Evolutionary conservation across 2,329 filamentous ascomycete genomes (phyloP).

Genomic region (Fonsecaea pedrosoi): DNA sequence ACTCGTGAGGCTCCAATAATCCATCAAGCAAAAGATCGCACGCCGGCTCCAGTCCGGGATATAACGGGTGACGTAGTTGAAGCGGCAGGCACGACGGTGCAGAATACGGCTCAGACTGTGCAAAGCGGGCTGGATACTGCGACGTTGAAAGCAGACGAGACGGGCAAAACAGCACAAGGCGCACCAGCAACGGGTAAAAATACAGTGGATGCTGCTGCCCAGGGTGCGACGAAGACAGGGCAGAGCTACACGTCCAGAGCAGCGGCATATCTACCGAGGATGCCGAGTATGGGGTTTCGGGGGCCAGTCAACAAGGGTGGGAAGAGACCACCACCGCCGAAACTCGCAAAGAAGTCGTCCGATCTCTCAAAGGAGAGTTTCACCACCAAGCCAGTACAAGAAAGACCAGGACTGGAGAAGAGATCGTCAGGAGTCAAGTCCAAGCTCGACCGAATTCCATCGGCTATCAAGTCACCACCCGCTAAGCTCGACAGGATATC

Average conservation of each 20-base stretch:
- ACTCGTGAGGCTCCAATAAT: conserved; percentile 32
- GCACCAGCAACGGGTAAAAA: not conserved
- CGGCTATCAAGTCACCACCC: conserved; percentile 16
- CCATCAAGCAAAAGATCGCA: conserved; percentile 35
- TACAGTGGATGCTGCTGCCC: not conserved
- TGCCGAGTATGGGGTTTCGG: conserved; percentile 30
- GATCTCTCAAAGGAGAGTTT: conserved; percentile 14
- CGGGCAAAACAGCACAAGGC: conserved; percentile 19
- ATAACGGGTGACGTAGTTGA: conserved; percentile 23
- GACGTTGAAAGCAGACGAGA: conserved; percentile 24
- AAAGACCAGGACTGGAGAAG: conserved; percentile 21
- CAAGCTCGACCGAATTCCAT: conserved; percentile 23
- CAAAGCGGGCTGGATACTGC: conserved; percentile 27
- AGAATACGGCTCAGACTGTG: conserved; percentile 33
- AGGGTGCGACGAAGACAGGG: conserved; percentile 16
- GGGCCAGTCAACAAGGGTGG: not conserved
- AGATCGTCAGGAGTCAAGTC: conserved; percentile 21
- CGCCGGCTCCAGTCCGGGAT: conserved; percentile 27
- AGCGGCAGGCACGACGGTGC: conserved; percentile 29
- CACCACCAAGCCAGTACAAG: conserved; percentile 5
- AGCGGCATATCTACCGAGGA: conserved; percentile 34
- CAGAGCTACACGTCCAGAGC: conserved; percentile 37
- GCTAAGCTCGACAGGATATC: conserved; percentile 17
- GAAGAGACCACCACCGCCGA: conserved; percentile 27
- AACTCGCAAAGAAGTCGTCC: conserved; percentile 26